Evolutionary conservation across 1,284 basidiomycete genomes (phyloP).

Genomic region (Ceratobasidium papillatum): DNA sequence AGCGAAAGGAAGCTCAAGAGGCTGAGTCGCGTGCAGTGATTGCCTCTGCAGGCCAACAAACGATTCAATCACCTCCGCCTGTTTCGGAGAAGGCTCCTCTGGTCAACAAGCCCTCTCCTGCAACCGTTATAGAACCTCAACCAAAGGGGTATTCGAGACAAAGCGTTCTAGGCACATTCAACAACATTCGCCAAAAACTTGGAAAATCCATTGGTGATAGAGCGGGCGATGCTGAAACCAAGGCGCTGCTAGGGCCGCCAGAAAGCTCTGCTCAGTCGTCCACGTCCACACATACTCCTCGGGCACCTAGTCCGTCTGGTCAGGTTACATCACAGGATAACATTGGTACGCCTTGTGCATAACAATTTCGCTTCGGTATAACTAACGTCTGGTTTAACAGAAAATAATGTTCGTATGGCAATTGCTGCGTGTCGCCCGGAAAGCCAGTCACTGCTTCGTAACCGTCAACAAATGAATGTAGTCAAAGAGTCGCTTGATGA

Average conservation of each 20-base stretch:
- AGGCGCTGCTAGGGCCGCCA: conserved; percentile 21
- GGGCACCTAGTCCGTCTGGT: conserved; percentile 28
- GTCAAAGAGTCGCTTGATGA: conserved; percentile 80
- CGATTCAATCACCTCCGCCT: not conserved
- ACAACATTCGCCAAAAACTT: conserved; percentile 8
- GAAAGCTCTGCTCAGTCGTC: not conserved
- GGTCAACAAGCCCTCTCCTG: not conserved
- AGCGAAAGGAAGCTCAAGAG: conserved; percentile 25
- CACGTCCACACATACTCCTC: not conserved
- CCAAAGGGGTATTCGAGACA: conserved; percentile 20
- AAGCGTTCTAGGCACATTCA: conserved; percentile 16
- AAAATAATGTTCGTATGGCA: conserved; percentile 65
- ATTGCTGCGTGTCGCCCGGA: conserved; percentile 80
- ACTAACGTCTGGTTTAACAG: conserved; percentile 15
- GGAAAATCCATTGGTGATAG: not conserved
- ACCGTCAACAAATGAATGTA: conserved; percentile 71
- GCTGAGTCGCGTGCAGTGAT: conserved; percentile 4
- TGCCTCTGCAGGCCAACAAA: conserved; percentile 1
- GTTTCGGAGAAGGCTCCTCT: conserved; percentile 12
- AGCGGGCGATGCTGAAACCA: not conserved
- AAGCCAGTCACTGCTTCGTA: conserved; percentile 66
- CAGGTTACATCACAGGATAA: conserved; percentile 40
- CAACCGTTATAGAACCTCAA: not conserved
- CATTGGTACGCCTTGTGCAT: conserved; percentile 34
- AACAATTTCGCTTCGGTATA: not conserved